Conservation (phyloP, 225 moss, liverwort and hornwort genomes). For the Sphagnum tenellum region DNA sequence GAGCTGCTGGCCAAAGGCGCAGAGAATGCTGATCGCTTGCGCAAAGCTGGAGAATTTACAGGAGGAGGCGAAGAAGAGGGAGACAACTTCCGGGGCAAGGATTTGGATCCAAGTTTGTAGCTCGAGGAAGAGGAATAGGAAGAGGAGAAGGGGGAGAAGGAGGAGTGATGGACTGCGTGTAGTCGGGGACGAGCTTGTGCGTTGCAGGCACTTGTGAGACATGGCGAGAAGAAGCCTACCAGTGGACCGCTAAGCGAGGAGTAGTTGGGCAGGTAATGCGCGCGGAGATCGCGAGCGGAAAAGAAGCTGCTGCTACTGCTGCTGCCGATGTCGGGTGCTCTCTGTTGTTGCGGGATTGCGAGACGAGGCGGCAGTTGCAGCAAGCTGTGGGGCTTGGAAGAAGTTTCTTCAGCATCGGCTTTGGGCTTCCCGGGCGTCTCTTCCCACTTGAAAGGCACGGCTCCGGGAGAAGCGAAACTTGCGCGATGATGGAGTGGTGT, state of each 20-base stretch:
- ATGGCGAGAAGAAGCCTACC: constrained; percentile 19
- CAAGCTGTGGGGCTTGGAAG: constrained; percentile 9
- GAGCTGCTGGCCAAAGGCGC: no score
- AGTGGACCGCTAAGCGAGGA: constrained; percentile 3
- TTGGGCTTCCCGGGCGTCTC: constrained; percentile 72
- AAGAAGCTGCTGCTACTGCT: no score
- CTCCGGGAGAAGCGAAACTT: constrained; percentile 28
- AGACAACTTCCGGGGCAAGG: constrained; percentile 6
- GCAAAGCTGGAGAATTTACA: constrained; percentile 7
- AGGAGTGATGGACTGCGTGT: no score
- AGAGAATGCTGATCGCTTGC: no score
- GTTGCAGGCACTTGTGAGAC: constrained; percentile 2
- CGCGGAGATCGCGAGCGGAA: constrained; percentile 21
- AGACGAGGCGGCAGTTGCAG: constrained; percentile 37
- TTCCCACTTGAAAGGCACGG: constrained; percentile 87
- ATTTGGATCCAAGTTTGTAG: constrained; percentile 6
- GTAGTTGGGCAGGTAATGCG: constrained; percentile 10
- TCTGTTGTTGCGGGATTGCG: constrained; percentile 11
- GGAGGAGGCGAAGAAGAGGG: constrained; percentile 1
- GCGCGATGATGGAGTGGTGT: constrained; percentile 26
- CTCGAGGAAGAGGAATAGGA: background rate
- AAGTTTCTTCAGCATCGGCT: constrained; percentile 7
- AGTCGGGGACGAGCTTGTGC: no score
- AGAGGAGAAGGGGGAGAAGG: no score
- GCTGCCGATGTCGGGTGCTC: background rate